These are phyloP conservation scores for Aspergillus sp. DNA, from an alignment of 2,329 filamentous ascomycete species.

Conservation along the genomic window DNA sequence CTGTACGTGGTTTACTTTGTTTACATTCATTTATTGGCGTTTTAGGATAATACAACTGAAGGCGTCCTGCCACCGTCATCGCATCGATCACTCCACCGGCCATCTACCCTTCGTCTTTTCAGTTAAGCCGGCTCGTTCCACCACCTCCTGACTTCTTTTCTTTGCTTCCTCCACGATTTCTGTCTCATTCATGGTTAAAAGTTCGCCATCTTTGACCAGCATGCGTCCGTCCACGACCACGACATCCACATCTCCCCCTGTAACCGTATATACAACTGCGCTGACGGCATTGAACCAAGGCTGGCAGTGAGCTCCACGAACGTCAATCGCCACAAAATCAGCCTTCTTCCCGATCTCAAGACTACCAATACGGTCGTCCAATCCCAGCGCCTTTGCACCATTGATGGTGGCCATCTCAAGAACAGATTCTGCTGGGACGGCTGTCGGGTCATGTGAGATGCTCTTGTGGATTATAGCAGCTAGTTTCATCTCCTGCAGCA, in stretches of 20 bases:
- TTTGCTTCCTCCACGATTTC: constrained; percentile 34
- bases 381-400: constrained; percentile 41
- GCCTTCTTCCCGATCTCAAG: constrained; percentile 37
- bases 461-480: constrained; percentile 45
- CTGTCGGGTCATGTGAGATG: constrained; percentile 33
- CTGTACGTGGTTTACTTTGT: not conserved
- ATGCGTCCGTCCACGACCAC: constrained; percentile 39
- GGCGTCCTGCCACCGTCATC: not conserved
- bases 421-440: constrained; percentile 39
- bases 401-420: constrained; percentile 47
- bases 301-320: constrained; percentile 25
- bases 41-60: not conserved
- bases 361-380: constrained; percentile 33
- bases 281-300: constrained; percentile 38
- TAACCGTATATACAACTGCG: constrained; percentile 37
- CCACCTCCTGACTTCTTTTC: constrained; percentile 28
- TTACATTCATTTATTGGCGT: not conserved
- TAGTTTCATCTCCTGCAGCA: constrained; percentile 47
- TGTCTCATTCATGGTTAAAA: constrained; percentile 35
- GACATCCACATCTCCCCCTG: constrained; percentile 37
- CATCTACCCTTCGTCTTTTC: constrained; percentile 30
- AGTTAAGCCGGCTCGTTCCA: constrained; percentile 31
- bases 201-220: constrained; percentile 28
- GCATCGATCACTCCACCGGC: constrained; percentile 20
- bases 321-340: constrained; percentile 31